Base-by-base conservation (phyloP, 768 basidiomycete genomes). In the Chalciporus piperatus region DNA sequence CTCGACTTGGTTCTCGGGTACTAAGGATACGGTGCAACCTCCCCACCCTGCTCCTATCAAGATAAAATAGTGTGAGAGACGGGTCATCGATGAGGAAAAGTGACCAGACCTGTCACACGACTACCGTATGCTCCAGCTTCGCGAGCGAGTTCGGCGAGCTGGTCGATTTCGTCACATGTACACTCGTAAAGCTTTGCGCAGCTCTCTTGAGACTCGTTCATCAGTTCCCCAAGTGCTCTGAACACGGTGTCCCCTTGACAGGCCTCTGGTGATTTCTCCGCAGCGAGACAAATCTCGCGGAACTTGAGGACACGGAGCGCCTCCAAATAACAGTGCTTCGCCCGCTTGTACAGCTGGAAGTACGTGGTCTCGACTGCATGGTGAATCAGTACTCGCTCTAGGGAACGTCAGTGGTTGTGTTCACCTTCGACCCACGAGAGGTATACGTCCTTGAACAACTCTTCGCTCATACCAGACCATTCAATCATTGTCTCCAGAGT, bases 21-120 rank as follows among this genome's bases (percentile, higher is more conserved):
- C 85, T 17, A 94, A 77, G 7, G 89, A 91, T 19, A 94, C 86
- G 0, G 87, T 88, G 61, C 91, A 93, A 6, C 92, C 92, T 33
- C 93, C 93, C 92, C 92, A 96, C 4, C 91, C 92, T 0, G 92
- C 92, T 25, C 89, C 88, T 89, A 54, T 4, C 42, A 13, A 23
- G 2, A 51, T 4, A 16, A 30, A 43, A 41, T 9, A 19, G 3
- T 17, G 38, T 52, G 17, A 43, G 43, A 2, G 10, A 10, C 9
- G 2, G 10, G 3, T 7, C 12, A 4, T 16, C 12, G 14, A 51
- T 3, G 27, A 45, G 13, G 10, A 42, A 8, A 45, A 30, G 7
- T 13, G n/a, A 28, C 13, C 51, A 16, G 41, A 85, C 90, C 90
- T 17, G 93, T 95, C n/a, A 93, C 73, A 22, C 92, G 79, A 57